phyloP scores from a whole-genome alignment of 2,329 filamentous ascomycete genomes.

The Chrysoporthe cubensis region DNA sequence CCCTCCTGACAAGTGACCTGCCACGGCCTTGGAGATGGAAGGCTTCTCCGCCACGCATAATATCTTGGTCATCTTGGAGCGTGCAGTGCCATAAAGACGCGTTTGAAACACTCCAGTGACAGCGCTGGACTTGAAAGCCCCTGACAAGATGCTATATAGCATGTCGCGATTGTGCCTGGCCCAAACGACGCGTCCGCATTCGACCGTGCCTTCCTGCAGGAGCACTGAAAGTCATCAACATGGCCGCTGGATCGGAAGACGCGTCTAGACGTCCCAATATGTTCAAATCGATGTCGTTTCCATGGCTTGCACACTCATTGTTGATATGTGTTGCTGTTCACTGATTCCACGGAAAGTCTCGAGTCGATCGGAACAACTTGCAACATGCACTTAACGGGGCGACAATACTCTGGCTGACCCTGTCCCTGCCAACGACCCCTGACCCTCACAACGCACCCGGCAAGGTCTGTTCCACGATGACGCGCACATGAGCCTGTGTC shows the following conservation, averaged over 20 bases:
- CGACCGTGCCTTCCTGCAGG: constrained; percentile 20
- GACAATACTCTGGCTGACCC: background rate
- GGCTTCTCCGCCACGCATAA: constrained; percentile 71
- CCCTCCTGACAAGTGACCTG: constrained; percentile 84
- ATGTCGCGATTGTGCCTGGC: constrained; percentile 1
- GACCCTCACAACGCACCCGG: background rate
- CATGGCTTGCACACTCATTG: background rate
- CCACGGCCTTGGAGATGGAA: constrained; percentile 93
- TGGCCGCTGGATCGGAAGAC: constrained; percentile 15
- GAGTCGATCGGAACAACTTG: background rate
- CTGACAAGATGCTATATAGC: constrained; percentile 16
- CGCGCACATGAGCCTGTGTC: constrained; percentile 24
- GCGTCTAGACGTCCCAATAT: constrained; percentile 3
- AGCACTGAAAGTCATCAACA: constrained; percentile 15
- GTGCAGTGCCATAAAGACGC: constrained; percentile 19
- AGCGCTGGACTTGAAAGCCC: background rate
- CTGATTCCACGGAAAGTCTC: background rate
- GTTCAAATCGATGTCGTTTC: background rate
- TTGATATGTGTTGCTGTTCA: background rate
- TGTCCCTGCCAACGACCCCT: background rate
- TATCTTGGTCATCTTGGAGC: constrained; percentile 53
- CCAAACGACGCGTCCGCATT: constrained; percentile 20
- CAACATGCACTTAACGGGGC: constrained; percentile 18
- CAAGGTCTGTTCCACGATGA: constrained; percentile 20
- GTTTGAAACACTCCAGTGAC: background rate